Base-by-base conservation (phyloP, 78 protist genomes). In the Dictyostelium purpureum region DNA sequence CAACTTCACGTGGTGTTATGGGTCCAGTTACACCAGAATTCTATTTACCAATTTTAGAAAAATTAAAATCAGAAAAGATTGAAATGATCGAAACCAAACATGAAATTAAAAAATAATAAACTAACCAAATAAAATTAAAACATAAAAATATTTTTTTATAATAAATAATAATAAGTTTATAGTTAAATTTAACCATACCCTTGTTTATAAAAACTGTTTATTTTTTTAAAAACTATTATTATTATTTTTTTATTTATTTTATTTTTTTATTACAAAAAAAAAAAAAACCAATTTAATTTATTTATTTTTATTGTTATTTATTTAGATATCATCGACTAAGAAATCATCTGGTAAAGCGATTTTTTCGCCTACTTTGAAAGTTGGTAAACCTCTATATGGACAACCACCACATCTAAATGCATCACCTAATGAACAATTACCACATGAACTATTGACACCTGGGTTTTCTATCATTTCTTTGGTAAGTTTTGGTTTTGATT, bases 371-470 rank as follows among this genome's bases (percentile, higher is more conserved):
- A 83, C 89, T 66, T 90, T 89, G 79, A 95, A 95, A 24, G 97
- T 69, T 56, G 97, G 95, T 56, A 80, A 33, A 2, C 97, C 97
- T 49, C 82, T 66, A 40, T 95, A 95, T 63, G 97, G 97, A 78
- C 97, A 95, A 10, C 97, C 97, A 11, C 74, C 90, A 67, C 97
- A 95, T 56, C 97, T 80, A 80, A 90, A 95, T 11, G 94, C 95
- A 67, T 95, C 97, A 69, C 96, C 96, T 14, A 89, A 79, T 63
- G 82, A 78, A 73, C 96, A 94, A 47, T 65, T 88, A 19, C 94
- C 94, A 70, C 94, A 88, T 6, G 51, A 38, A 79, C 89, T 79
- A 76, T 47, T 49, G 21, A 75, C 83, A 75, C 94, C 94, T 70
- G 94, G 94, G 35, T 88, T 88, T 57, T 88, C 94, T 18, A 88